A percentile compares a stretch with the other conserved stretches of the same genome.
Evolutionary conservation across 352 stramenopile species (phyloP).

Genomic region (Pythium diclinum): DNA sequence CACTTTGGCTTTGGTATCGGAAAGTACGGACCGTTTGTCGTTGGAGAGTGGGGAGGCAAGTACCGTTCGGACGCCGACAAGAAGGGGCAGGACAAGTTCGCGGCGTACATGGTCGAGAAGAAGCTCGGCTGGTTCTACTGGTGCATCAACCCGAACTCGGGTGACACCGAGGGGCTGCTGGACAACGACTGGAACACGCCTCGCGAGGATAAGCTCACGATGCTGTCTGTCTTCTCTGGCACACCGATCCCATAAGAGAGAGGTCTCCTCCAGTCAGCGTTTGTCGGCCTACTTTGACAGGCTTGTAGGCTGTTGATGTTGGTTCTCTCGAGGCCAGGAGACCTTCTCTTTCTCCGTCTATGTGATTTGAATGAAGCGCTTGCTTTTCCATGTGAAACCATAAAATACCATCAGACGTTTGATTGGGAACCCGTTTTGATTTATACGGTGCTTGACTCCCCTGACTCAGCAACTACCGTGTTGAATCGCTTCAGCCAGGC

Average conservation of each 20-base stretch:
- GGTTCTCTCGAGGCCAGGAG: too few relatives aligned
- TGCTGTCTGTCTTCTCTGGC: constrained; percentile 42
- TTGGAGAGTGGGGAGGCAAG: constrained; percentile 61
- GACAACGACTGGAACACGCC: constrained; percentile 55
- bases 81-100: constrained; percentile 49
- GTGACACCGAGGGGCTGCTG: constrained; percentile 58
- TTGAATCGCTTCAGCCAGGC: too few relatives aligned
- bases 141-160: constrained; percentile 66
- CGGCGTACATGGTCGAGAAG: constrained; percentile 29
- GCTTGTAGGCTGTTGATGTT: too few relatives aligned
- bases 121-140: constrained; percentile 54
- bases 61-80: constrained; percentile 35
- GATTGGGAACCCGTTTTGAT: too few relatives aligned
- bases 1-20: constrained; percentile 52
- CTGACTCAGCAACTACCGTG: too few relatives aligned
- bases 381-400: too few relatives aligned
- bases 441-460: too few relatives aligned
- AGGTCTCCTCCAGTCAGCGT: too few relatives aligned
- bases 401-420: too few relatives aligned
- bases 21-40: constrained; percentile 34
- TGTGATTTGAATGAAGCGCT: too few relatives aligned
- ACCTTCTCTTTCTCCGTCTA: too few relatives aligned
- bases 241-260: constrained; percentile 25
- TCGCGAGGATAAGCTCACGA: constrained; percentile 37
- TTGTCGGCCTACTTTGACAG: too few relatives aligned